Evolutionary conservation across 106 monocot species (phyloP).

Genomic region (Dactylorhiza incarnata): DNA sequence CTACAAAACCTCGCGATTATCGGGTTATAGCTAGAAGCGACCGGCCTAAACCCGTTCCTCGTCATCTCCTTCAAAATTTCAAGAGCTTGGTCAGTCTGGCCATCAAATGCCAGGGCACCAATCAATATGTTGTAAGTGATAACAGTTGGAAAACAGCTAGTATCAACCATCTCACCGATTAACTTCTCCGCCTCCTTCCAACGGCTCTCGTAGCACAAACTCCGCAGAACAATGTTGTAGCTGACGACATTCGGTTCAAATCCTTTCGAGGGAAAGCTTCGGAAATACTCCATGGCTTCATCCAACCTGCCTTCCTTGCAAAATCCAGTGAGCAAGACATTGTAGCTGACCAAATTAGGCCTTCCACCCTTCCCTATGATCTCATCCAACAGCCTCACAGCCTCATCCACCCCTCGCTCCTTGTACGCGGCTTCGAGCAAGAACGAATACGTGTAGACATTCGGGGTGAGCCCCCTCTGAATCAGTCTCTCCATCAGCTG

Average conservation of each 20-base stretch:
- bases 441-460: constrained; percentile 62
- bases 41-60: constrained; percentile 46
- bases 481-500: constrained; percentile 67
- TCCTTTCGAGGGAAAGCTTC: constrained; percentile 46
- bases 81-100: constrained; percentile 55
- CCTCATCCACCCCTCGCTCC: constrained; percentile 67
- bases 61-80: constrained; percentile 59
- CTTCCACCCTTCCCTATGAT: constrained; percentile 62
- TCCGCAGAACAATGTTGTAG: constrained; percentile 74
- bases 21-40: constrained; percentile 71
- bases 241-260: constrained; percentile 69
- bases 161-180: constrained; percentile 54
- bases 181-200: constrained; percentile 77
- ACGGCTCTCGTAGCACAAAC: constrained; percentile 50
- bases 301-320: constrained; percentile 68
- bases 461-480: constrained; percentile 57
- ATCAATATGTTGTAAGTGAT: constrained; percentile 80
- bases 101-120: constrained; percentile 45
- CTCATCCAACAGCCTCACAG: constrained; percentile 58
- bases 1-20: constrained; percentile 58
- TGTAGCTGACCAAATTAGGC: constrained; percentile 80
- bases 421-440: constrained; percentile 72
- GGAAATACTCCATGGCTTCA: constrained; percentile 50
- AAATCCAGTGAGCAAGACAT: constrained; percentile 71
- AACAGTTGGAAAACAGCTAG: constrained; percentile 33